Percentiles rank a stretch among this genome's conserved stretches.
These are phyloP conservation scores for Parastagonospora avenae DNA, from an alignment of 2,329 filamentous ascomycete genomes.

Conservation along the genomic window DNA sequence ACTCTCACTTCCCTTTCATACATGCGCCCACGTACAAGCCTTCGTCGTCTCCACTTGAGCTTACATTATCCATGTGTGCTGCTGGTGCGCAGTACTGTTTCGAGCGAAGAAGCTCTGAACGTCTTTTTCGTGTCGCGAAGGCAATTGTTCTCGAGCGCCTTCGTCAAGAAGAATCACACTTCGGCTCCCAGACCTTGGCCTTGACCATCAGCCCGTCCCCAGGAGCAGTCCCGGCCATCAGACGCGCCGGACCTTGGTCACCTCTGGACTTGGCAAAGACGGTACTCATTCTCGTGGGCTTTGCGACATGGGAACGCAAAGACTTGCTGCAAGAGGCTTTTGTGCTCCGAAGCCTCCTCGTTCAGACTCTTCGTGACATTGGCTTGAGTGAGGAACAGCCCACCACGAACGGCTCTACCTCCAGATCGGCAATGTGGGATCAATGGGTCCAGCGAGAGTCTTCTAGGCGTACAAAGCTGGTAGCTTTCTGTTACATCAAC, in stretches of 20 bases:
- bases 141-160: constrained; percentile 35
- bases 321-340: constrained; percentile 39
- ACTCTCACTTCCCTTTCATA: constrained; percentile 42
- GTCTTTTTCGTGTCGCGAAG: constrained; percentile 36
- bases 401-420: constrained; percentile 12
- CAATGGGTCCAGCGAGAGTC: constrained; percentile 38
- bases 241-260: constrained; percentile 28
- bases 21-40: constrained; percentile 40
- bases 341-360: constrained; percentile 31
- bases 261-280: constrained; percentile 37
- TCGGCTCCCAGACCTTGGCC: constrained; percentile 29
- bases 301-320: constrained; percentile 39
- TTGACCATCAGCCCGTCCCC: constrained; percentile 17
- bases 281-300: constrained; percentile 36
- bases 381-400: constrained; percentile 28
- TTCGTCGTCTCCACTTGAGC: constrained; percentile 35
- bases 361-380: constrained; percentile 35
- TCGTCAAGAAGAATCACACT: constrained; percentile 30
- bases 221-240: constrained; percentile 5
- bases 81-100: constrained; percentile 44
- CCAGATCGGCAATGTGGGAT: constrained; percentile 33
- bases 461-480: constrained; percentile 36
- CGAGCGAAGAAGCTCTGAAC: constrained; percentile 34
- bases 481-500: constrained; percentile 40
- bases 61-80: constrained; percentile 40